A percentile compares a stretch with the other conserved stretches of the same genome.
Evolutionary conservation across 768 basidiomycete genomes (phyloP).

Genomic region (Leucocoprinus leucothites): DNA sequence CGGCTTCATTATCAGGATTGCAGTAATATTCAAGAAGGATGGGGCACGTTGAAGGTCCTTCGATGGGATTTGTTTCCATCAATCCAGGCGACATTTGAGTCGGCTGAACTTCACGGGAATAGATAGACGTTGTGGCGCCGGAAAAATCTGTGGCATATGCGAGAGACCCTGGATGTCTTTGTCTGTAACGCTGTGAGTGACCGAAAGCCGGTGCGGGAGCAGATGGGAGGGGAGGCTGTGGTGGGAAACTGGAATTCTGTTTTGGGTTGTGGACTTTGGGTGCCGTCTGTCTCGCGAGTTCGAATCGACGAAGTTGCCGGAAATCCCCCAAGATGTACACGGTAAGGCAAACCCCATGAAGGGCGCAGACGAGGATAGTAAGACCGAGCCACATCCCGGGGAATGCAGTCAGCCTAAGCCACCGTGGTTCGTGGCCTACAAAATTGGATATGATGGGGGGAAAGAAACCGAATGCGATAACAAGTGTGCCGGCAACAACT

Average conservation of each 20-base stretch:
- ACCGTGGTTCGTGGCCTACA: slow-evolving; percentile 42
- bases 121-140: not conserved
- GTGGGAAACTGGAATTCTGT: not conserved
- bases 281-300: slow-evolving; percentile 67
- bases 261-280: slow-evolving; percentile 37
- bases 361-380: slow-evolving; percentile 54
- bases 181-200: slow-evolving; percentile 1
- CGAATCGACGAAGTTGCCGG: slow-evolving; percentile 74
- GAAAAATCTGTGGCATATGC: slow-evolving; percentile 4
- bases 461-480: slow-evolving; percentile 44
- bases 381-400: slow-evolving; percentile 73
- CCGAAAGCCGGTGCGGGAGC: not conserved
- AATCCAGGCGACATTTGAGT: slow-evolving; percentile 17
- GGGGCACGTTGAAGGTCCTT: slow-evolving; percentile 21
- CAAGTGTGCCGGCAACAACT: slow-evolving; percentile 55
- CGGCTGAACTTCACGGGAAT: not conserved
- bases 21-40: slow-evolving; percentile 4
- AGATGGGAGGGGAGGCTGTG: not conserved
- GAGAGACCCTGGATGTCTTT: not conserved
- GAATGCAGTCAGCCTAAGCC: slow-evolving; percentile 56
- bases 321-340: slow-evolving; percentile 80
- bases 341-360: slow-evolving; percentile 75
- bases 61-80: slow-evolving; percentile 22
- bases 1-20: slow-evolving; percentile 8
- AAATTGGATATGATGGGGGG: slow-evolving; percentile 49